These are phyloP conservation scores for Dunaliella salina DNA, from an alignment of 163 green algal genomes.

Conservation along the genomic window DNA sequence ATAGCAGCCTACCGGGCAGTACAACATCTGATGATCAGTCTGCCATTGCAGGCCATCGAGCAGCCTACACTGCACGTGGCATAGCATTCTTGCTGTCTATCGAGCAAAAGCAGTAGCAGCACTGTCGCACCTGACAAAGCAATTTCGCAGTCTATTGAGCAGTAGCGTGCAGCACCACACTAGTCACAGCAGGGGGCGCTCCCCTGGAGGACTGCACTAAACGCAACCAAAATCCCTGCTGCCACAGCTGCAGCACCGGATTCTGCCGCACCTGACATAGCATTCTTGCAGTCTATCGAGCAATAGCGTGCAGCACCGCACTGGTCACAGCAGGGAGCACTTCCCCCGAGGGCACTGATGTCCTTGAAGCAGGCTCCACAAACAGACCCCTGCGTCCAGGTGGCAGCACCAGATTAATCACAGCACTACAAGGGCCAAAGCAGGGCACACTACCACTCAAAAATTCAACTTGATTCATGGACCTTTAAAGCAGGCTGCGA, in stretches of 20 bases:
- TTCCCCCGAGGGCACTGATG: slow-evolving; percentile 13
- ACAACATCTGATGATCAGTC: too few species aligned
- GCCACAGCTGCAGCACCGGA: background rate
- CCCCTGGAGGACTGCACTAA: background rate
- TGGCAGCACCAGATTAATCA: too few species aligned
- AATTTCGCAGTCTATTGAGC: slow-evolving; percentile 21
- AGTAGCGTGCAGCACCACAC: slow-evolving; percentile 38
- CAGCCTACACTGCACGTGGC: too few species aligned
- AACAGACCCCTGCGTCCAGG: background rate
- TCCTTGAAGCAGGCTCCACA: slow-evolving; percentile 22
- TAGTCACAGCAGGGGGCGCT: slow-evolving; percentile 17
- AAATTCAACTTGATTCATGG: too few species aligned
- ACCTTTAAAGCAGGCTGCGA: too few species aligned
- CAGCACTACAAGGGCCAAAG: too few species aligned
- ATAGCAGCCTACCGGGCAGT: too few species aligned
- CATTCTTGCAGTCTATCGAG: slow-evolving; percentile 19
- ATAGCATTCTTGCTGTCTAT: too few species aligned
- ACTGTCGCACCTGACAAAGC: slow-evolving; percentile 7
- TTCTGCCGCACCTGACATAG: background rate
- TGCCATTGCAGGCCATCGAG: too few species aligned
- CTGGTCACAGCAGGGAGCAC: slow-evolving; percentile 16
- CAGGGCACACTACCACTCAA: too few species aligned
- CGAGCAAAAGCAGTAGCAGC: too few species aligned
- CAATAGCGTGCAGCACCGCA: slow-evolving; percentile 40
- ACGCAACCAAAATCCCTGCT: too few species aligned